These are phyloP conservation scores for Zoysia pacifica DNA, from an alignment of 176 grass and related monocot species.

Conservation along the genomic window DNA sequence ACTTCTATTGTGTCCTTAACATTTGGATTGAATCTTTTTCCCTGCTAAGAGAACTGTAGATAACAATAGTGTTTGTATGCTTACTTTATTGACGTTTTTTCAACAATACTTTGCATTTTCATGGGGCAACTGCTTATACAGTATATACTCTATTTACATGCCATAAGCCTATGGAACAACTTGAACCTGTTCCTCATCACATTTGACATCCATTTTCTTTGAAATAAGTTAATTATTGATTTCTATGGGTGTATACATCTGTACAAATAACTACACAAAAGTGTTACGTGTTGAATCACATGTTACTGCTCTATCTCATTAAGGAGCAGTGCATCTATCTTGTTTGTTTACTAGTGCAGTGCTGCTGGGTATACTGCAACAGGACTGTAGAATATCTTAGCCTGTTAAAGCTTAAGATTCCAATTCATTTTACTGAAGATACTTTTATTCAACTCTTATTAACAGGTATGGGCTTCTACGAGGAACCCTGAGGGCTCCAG, in stretches of 20 bases:
- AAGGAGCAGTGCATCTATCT: conserved; percentile 1
- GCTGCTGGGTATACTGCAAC: neutral
- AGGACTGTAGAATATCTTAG: neutral
- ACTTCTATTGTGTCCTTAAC: conserved; percentile 1
- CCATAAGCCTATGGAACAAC: neutral
- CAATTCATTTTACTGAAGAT: conserved; percentile 17
- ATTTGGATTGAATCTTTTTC: neutral
- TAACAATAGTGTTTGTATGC: neutral
- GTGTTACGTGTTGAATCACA: neutral
- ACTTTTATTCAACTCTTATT: conserved; percentile 1
- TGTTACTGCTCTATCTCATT: conserved; percentile 21
- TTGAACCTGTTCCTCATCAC: neutral
- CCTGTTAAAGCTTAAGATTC: conserved; percentile 29
- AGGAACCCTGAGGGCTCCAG: conserved; percentile 79
- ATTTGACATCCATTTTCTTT: conserved; percentile 4
- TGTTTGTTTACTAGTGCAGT: neutral
- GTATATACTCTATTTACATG: neutral
- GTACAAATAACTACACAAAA: neutral
- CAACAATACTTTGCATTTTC: conserved; percentile 3
- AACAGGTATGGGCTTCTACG: conserved; percentile 79
- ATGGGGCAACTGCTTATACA: neutral
- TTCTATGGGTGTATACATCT: neutral
- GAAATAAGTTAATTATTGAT: conserved; percentile 1
- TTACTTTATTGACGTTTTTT: neutral
- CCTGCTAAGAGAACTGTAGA: neutral